Evolutionary conservation across 176 grass and related monocot genomes (phyloP), one percentile per base, ranked within the genome.

Genomic region (Oryza nivara): DNA sequence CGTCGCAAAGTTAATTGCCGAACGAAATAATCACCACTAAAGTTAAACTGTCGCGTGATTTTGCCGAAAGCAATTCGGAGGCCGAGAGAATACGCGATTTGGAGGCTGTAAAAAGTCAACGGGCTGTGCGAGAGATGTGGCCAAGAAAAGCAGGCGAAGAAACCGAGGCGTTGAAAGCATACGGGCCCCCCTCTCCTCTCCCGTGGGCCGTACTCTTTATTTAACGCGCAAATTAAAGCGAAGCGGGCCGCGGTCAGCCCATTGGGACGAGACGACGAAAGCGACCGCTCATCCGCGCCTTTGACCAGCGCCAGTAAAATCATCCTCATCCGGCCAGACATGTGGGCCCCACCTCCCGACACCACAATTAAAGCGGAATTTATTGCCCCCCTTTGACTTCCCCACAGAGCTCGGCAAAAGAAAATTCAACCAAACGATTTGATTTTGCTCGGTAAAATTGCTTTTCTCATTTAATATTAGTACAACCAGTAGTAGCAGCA

Each of bases 231-330:
- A 20, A n/a, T 20, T 40, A 41, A 70, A 70, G 35, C 20, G n/a
- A n/a, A 63, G 19, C 6, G 56, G 19, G 30, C 30, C 56, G n/a
- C 58, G 58, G 58, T 63, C 58, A 63, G 58, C 58, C 58, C 8
- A 23, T 9, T 2, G 20, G 58, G 7, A 1, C 58, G 52, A 48
- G 35, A 35, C 35, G 9, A 19, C 47, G 74, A 78, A 36, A 86
- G 76, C 77, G 60, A 86, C 76, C 44, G 17, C 84, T 30, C 77
- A 63, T 1, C 58, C 9, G 30, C 70, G 30, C 70, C 73, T 86
- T 86, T 80, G 77, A 86, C 77, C 60, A 1, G 6, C 32, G 4
- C 6, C 45, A 51, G 45, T 45, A 0, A 32, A 32, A 6, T 3
- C 16, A 0, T 6, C 51, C 15, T 17, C 46, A 48, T 14, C 13